These are phyloP conservation scores for Holtermanniella nyarrowii DNA, from an alignment of 768 basidiomycete genomes.

Conservation along the genomic window DNA sequence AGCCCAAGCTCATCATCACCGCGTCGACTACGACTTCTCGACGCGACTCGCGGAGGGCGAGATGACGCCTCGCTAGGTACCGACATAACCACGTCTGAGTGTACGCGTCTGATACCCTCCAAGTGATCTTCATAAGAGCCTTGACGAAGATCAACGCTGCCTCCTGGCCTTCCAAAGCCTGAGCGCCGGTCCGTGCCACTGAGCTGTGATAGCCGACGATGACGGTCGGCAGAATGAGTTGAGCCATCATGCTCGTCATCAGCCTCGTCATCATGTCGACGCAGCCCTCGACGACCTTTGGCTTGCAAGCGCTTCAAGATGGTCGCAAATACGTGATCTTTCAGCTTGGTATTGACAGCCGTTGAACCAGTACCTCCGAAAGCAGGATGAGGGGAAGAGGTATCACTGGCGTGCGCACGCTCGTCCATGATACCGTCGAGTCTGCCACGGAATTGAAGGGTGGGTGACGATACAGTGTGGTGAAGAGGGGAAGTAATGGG, in stretches of 20 bases:
- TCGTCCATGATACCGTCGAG: constrained; percentile 5
- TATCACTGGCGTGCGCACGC: constrained; percentile 8
- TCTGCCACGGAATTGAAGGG: constrained; percentile 14
- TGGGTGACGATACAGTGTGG: constrained; percentile 33
- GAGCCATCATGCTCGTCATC: constrained; percentile 41
- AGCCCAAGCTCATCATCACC: neutral
- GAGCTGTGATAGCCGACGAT: neutral
- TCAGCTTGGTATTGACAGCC: constrained; percentile 81
- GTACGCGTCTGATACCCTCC: neutral
- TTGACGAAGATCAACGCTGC: constrained; percentile 7
- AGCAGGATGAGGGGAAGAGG: constrained; percentile 28
- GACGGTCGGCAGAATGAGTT: neutral
- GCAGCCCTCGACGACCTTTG: constrained; percentile 12
- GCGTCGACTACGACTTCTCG: neutral
- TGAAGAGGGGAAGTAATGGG: constrained; percentile 22
- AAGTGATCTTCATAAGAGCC: neutral
- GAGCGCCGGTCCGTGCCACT: neutral
- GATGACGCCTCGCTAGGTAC: neutral
- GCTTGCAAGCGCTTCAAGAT: constrained; percentile 53
- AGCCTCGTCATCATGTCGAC: constrained; percentile 45
- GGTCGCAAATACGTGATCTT: constrained; percentile 89
- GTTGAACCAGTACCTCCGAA: constrained; percentile 90
- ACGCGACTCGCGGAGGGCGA: neutral
- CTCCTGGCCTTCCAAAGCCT: constrained; percentile 4
- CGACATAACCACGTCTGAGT: neutral